These are phyloP conservation scores for Helichrysum umbraculigerum DNA, from an alignment of 129 eudicot species.

Conservation along the genomic window DNA sequence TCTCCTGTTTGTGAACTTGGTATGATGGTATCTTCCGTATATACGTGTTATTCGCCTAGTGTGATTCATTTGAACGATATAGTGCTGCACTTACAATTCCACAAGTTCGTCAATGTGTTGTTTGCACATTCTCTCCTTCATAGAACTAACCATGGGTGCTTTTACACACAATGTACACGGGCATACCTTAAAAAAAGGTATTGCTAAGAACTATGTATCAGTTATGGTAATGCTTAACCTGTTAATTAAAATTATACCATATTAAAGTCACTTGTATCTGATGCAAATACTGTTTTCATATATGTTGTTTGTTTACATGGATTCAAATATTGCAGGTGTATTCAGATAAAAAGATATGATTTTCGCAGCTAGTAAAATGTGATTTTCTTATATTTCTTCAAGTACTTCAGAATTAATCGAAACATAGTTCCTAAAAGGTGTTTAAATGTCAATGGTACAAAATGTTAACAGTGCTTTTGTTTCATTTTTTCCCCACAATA, in stretches of 20 bases:
- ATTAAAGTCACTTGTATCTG: background rate
- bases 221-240: too few species aligned
- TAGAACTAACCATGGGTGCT: background rate
- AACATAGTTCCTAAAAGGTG: background rate
- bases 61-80: background rate
- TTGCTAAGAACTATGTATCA: too few species aligned
- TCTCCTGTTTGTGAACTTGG: background rate
- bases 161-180: background rate
- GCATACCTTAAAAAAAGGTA: background rate
- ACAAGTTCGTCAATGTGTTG: background rate
- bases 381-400: background rate
- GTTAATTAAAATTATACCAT: background rate
- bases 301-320: background rate
- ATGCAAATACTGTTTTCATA: background rate
- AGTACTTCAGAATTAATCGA: background rate
- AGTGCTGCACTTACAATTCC: background rate
- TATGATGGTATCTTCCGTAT: background rate
- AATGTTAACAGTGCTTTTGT: background rate
- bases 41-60: background rate
- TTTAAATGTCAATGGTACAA: background rate
- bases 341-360: background rate
- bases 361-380: background rate
- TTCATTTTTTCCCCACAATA: background rate
- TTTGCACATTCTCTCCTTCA: background rate
- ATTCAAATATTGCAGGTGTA: background rate